Evolutionary conservation across 345 rosid genomes (phyloP), one percentile per base, ranked within the genome.

Genomic region (Pelargonium nanum): DNA sequence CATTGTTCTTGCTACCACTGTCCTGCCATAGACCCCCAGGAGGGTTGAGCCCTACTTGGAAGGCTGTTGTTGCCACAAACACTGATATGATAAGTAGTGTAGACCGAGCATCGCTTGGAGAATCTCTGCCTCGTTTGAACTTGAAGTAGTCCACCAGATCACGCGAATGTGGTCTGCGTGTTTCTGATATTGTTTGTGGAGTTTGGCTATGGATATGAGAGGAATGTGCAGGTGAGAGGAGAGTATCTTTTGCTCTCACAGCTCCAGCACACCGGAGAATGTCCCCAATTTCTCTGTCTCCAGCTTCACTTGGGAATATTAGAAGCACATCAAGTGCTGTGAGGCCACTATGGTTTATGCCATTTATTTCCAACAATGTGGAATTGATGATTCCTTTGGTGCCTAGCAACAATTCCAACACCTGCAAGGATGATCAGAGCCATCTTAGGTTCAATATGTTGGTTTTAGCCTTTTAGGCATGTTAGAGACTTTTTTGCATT

Each of bases 301-400:
- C 65, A 12, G 66, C 65, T 45, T 68, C 65, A 16, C 65, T 68
- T 26, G 71, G 71, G 51, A 56, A 56, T 19, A 56, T 48, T 5
- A 56, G 55, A 1, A 61, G 56, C 50, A 68, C 17, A 26, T 61
- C 71, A 0, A 68, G 66, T 6, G 61, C 71, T 4, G 71, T 68
- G 19, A 68, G 51, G 23, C 66, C 53, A 16, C 23, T 28, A 3
- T 40, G 4, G 61, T 68, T 68, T 1, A 12, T 45, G 56, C 48
- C 61, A 61, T 68, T 68, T 44, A 68, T 64, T 12, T 68, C 61
- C 4, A 55, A 2, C 56, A 55, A 26, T 56, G 21, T 40, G 20
- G 16, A 17, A 13, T 26, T 26, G 1, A 7, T 19, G 26, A 56
- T 55, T 22, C 24, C 13, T 2, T 55, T 25, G 6, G 21, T 25